These are phyloP conservation scores for Gentiana straminea DNA, from an alignment of 257 asterid species.

Conservation along the genomic window DNA sequence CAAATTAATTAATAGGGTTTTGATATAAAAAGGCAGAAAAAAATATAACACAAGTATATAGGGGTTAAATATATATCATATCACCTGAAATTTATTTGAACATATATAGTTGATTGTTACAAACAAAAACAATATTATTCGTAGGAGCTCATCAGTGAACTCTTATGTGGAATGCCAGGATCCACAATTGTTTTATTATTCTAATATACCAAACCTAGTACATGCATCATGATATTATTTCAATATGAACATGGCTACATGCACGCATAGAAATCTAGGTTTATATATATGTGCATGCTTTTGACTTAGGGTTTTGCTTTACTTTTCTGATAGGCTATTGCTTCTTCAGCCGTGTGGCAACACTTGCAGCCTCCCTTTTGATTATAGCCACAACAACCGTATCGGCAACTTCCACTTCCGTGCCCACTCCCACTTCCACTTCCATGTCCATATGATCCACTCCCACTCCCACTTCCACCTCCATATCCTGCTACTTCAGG, in stretches of 20 bases:
- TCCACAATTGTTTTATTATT: too few species aligned
- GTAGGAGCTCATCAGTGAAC: too few species aligned
- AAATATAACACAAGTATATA: too few species aligned
- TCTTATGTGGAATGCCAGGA: too few species aligned
- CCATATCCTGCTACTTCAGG: not conserved
- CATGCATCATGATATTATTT: not conserved
- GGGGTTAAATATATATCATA: too few species aligned
- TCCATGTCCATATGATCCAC: not conserved
- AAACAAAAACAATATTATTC: too few species aligned
- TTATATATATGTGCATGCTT: too few species aligned
- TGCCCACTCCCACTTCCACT: not conserved
- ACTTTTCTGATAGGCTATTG: conserved; percentile 1
- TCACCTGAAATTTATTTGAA: too few species aligned
- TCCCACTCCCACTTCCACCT: not conserved
- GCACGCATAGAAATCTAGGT: not conserved
- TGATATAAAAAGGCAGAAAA: too few species aligned
- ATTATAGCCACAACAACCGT: conserved; percentile 8
- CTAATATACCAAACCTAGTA: too few species aligned
- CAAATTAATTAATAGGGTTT: too few species aligned
- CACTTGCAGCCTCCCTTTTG: conserved; percentile 8
- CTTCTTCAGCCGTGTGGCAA: conserved; percentile 11
- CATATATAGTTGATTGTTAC: too few species aligned
- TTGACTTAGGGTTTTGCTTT: conserved; percentile 9
- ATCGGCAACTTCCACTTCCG: conserved; percentile 3
- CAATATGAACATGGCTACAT: not conserved